Base-by-base conservation (phyloP, 2,329 filamentous ascomycete genomes). In the Botryosphaeria dothidea region DNA sequence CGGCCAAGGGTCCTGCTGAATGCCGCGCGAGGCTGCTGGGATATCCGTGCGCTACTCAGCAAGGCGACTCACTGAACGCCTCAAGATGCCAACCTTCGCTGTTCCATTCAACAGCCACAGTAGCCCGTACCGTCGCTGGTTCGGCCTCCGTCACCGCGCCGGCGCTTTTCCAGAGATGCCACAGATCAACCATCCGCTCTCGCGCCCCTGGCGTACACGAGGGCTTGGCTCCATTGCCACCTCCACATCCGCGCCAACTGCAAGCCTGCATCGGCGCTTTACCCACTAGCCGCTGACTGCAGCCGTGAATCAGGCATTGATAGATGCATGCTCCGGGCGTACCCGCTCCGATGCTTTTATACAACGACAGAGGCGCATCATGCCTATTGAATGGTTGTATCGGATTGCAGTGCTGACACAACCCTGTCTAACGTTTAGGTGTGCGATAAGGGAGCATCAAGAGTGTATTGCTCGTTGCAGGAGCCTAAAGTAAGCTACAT, bases 1-100 rank as follows among this genome's bases (percentile, higher is more conserved):
- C 62, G 56, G 56, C 56, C 62, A 58, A 64, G 62, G 62, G 62
- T 64, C 62, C 61, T 49, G 43, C 51, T 43, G 58, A 49, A 46
- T 45, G 54, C 54, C 38, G 54, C 38, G 54, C 54, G 54, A 46
- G 38, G 38, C 54, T 58, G 9, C 36, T 43, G 54, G 54, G 56
- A 46, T 60, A 38, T 27, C 56, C 56, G 56, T 60, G 56, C 56
- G 56, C 25, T 21, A 15, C 15, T 23, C 27, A 52, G 9, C 49
- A n/a, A n/a, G 6, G 41, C 56, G 38, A 60, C 43, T 57, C 52
- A 43, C 36, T 15, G 34, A 43, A n/a, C 52, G 52, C 52, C 52
- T 29, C 52, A 57, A 29, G 52, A 43, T 13, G 23, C 17, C 52
- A 11, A 5, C 34, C 21, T n/a, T n/a, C 9, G 21, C 34, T 29